These are phyloP conservation scores for Stylosanthes scabra DNA, from an alignment of 331 rosid species.

Conservation along the genomic window DNA sequence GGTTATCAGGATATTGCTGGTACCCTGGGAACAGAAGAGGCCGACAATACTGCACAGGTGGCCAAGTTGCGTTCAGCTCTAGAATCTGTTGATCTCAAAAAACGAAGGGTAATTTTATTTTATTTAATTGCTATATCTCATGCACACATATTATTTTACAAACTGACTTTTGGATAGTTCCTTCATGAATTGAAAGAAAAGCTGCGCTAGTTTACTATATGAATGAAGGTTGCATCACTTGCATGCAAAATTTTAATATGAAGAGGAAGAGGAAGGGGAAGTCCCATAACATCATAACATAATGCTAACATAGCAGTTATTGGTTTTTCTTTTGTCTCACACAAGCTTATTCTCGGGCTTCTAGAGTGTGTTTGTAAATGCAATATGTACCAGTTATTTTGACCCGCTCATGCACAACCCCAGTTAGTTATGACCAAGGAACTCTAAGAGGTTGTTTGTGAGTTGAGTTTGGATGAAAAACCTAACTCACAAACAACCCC, in stretches of 20 bases:
- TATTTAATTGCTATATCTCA: slow-evolving; percentile 13
- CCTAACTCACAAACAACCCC: not conserved
- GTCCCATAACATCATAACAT: not conserved
- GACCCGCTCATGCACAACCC: not conserved
- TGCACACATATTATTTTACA: slow-evolving; percentile 2
- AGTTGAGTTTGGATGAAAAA: too few relatives aligned
- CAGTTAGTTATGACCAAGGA: slow-evolving; percentile 14
- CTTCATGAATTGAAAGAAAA: slow-evolving; percentile 1
- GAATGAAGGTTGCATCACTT: not conserved
- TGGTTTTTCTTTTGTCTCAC: slow-evolving; percentile 3
- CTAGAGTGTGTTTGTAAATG: slow-evolving; percentile 15
- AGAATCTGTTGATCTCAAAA: slow-evolving; percentile 89
- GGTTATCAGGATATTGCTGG: slow-evolving; percentile 83
- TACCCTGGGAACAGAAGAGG: slow-evolving; percentile 82
- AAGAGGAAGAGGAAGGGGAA: not conserved
- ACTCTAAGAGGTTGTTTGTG: not conserved
- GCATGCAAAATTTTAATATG: not conserved
- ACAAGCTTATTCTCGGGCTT: not conserved
- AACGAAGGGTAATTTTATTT: slow-evolving; percentile 69
- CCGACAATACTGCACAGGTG: slow-evolving; percentile 77
- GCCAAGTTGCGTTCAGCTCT: slow-evolving; percentile 86
- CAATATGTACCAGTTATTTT: not conserved
- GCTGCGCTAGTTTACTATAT: slow-evolving; percentile 4
- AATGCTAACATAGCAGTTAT: not conserved
- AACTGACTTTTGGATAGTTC: not conserved